Conservation (phyloP, 31 red algal genomes). For the Asparagopsis taxiformis region DNA sequence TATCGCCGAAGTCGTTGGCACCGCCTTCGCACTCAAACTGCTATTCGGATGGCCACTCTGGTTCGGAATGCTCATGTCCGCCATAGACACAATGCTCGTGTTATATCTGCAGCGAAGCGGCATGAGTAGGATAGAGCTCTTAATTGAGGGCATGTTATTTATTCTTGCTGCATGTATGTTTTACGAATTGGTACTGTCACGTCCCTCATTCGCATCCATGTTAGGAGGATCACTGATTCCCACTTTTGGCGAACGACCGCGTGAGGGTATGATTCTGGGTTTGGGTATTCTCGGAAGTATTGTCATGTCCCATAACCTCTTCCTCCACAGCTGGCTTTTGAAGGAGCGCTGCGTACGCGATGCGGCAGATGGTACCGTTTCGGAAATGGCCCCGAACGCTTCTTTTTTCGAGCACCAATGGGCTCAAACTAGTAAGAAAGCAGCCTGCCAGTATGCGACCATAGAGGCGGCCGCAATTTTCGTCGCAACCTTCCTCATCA, state of each 20-base stretch:
- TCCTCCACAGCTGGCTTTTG: constrained; percentile 74
- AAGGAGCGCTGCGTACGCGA: constrained; percentile 19
- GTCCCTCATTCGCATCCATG: constrained; percentile 34
- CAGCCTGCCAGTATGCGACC: constrained; percentile 46
- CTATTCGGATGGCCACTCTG: constrained; percentile 81
- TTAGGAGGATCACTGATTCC: constrained; percentile 69
- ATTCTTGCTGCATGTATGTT: constrained; percentile 75
- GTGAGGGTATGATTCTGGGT: constrained; percentile 58
- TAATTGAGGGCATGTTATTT: constrained; percentile 76
- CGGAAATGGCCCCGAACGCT: neutral
- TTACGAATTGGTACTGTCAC: constrained; percentile 69
- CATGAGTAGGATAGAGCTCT: constrained; percentile 65
- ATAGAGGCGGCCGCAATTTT: constrained; percentile 83
- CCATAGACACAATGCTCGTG: constrained; percentile 82
- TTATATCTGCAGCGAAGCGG: constrained; percentile 79
- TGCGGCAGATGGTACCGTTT: neutral
- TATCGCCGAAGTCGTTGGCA: constrained; percentile 94
- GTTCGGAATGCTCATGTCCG: constrained; percentile 77
- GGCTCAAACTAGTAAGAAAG: neutral
- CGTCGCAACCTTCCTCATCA: constrained; percentile 85
- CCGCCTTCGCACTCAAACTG: constrained; percentile 80
- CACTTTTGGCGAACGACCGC: constrained; percentile 21
- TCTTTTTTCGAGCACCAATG: neutral
- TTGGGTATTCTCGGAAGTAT: constrained; percentile 88
- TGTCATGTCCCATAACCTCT: constrained; percentile 97